Evolutionary conservation across 176 grass and related monocot species (phyloP), one percentile per base, ranked within the genome.

Genomic region (Eremochloa ophiuroides): DNA sequence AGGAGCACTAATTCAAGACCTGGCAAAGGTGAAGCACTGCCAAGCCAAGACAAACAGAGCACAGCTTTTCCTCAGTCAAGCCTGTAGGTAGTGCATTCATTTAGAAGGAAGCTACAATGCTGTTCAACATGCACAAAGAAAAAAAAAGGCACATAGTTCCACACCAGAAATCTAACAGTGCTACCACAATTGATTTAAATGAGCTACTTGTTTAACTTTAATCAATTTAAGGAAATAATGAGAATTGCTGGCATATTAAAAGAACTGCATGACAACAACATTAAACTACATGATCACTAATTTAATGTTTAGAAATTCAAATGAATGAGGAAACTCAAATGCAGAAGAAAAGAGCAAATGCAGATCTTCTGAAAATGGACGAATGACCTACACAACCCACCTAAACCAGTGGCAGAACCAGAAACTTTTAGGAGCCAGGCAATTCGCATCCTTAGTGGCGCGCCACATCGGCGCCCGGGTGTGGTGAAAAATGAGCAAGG

Each of bases 61-160:
- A 42, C 50, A 48, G 2, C 20, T 48, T 28, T 67, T 83, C 64
- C 60, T 75, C 17, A 5, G 13, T 75, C 62, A 63, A 27, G 15
- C 6, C 66, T 77, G 31, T 38, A 82, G 44, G 62, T 60, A 80
- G 35, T 39, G 51, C 48, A 76, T 72, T 58, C 46, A 56, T 23
- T 55, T 70, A 72, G 12, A 82, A 72, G 29, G 41, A 85, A 63
- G 7, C 51, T 55, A 55, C 7, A 53, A 53, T 22, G 61, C 34
- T 55, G 15, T 67, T 76, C 12, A 74, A 62, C 18, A 76, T 12
- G 56, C 5, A 51, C 10, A 14, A 73, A 75, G 16, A 48, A 23
- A 67, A 79, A 40, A 6, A 58, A 58, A 65, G 17, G 61, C 29
- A 7, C 37, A 71, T 34, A 73, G 27, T 6, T 9, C 46, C 31